phyloP scores from a whole-genome alignment of 768 basidiomycete species.

The Boletales sp. region DNA sequence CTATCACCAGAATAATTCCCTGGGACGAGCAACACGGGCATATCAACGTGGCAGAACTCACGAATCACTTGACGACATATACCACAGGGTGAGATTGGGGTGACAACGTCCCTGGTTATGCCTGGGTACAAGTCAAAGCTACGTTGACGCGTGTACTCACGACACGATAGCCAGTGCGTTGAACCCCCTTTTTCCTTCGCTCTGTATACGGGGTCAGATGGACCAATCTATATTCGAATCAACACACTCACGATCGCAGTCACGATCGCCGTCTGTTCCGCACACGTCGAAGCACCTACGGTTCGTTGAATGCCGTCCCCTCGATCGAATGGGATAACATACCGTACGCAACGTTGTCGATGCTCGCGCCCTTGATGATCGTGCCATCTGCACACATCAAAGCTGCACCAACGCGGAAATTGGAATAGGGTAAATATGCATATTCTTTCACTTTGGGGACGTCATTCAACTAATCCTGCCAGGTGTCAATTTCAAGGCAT shows the following conservation, averaged over 20 bases:
- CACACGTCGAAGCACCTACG: conserved; percentile 84
- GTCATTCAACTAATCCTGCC: background rate
- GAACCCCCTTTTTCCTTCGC: conserved; percentile 70
- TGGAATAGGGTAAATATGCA: conserved; percentile 80
- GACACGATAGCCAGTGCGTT: conserved; percentile 72
- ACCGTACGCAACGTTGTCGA: conserved; percentile 95
- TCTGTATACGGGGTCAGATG: conserved; percentile 40
- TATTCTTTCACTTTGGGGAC: conserved; percentile 54
- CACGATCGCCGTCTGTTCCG: conserved; percentile 86
- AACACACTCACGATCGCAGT: conserved; percentile 72
- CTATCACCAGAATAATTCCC: conserved; percentile 48
- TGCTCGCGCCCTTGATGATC: conserved; percentile 81
- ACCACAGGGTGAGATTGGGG: conserved; percentile 83
- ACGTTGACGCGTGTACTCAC: conserved; percentile 38
- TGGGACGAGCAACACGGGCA: conserved; percentile 72
- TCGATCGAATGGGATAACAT: conserved; percentile 9
- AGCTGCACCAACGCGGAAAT: conserved; percentile 90
- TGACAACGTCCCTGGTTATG: conserved; percentile 57
- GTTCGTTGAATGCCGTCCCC: no score
- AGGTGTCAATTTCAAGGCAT: background rate
- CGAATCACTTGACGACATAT: conserved; percentile 88
- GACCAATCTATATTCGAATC: no score
- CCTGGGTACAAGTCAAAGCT: no score
- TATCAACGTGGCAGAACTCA: conserved; percentile 74
- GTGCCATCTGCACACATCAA: conserved; percentile 64